Percentiles rank a stretch among this genome's conserved stretches.
phyloP scores from a whole-genome alignment of 2,329 filamentous ascomycete species.

The Talaromyces islandicus region DNA sequence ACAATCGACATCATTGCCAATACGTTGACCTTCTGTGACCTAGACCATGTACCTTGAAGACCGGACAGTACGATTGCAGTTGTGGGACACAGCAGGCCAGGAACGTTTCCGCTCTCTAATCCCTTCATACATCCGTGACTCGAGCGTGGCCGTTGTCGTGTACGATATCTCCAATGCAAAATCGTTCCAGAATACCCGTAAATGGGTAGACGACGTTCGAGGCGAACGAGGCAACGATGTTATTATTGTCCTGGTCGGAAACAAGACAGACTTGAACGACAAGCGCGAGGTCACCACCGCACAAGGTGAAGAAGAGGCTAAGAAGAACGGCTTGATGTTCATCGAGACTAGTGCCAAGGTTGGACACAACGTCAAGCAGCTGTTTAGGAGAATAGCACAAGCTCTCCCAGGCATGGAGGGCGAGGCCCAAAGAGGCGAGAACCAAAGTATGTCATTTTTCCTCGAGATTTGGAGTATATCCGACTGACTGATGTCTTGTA shows the following conservation, averaged over 20 bases:
- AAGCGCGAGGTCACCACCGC: constrained; percentile 95
- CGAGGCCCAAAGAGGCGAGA: constrained; percentile 68
- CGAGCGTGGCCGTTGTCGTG: constrained; percentile 93
- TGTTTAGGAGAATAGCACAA: constrained; percentile 97
- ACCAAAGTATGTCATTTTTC: constrained; percentile 63
- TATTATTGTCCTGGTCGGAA: constrained; percentile 96
- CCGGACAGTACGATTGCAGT: constrained; percentile 89
- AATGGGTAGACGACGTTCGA: constrained; percentile 98
- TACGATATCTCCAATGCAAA: constrained; percentile 98
- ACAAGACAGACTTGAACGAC: constrained; percentile 98
- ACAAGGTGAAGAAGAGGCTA: constrained; percentile 95
- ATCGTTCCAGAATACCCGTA: constrained; percentile 96
- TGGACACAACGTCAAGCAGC: constrained; percentile 93
- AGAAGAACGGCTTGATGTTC: constrained; percentile 97
- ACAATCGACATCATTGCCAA: neutral
- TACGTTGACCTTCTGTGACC: neutral
- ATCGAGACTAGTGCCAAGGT: constrained; percentile 98
- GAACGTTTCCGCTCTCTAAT: constrained; percentile 96
- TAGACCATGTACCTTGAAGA: constrained; percentile 99
- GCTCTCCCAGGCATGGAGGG: constrained; percentile 97
- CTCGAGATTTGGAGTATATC: neutral
- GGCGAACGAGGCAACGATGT: constrained; percentile 97
- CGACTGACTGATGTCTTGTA: constrained; percentile 28
- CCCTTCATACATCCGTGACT: constrained; percentile 97
- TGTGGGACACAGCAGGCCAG: constrained; percentile 98